These are phyloP conservation scores for Delphinella strobiligena DNA, from an alignment of 2,329 filamentous ascomycete genomes.

Conservation along the genomic window DNA sequence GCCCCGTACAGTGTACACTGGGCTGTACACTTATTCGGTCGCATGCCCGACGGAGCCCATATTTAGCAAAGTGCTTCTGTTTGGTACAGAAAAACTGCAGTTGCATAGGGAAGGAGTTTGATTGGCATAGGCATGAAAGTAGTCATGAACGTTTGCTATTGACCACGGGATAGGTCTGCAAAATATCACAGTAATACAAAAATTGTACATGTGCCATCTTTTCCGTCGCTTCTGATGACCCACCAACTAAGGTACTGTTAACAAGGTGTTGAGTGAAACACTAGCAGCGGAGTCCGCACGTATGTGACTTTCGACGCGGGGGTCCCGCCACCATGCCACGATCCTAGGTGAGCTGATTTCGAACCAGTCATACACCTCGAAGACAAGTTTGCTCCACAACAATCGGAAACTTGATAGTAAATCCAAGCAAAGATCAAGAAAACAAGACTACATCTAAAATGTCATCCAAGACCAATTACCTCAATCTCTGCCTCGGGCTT, in stretches of 20 bases:
- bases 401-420: no score
- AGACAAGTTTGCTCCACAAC: no score
- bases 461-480: slow-evolving; percentile 35
- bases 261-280: no score
- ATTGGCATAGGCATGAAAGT: background rate
- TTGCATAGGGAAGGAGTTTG: background rate
- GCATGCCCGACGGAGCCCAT: no score
- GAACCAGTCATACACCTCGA: no score
- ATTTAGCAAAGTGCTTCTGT: background rate
- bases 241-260: no score
- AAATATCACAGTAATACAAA: background rate
- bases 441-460: slow-evolving; percentile 22
- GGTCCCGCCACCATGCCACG: no score
- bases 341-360: no score
- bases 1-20: background rate
- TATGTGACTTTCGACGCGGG: no score
- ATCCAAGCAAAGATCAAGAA: no score
- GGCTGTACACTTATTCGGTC: background rate
- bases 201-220: background rate
- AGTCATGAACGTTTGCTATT: background rate
- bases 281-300: no score
- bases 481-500: slow-evolving; percentile 40
- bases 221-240: no score
- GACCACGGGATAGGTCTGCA: background rate
- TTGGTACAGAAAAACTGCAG: background rate